phyloP scores from a whole-genome alignment of 164 flowering plant genomes.

The Dillenia suffruticosa region DNA sequence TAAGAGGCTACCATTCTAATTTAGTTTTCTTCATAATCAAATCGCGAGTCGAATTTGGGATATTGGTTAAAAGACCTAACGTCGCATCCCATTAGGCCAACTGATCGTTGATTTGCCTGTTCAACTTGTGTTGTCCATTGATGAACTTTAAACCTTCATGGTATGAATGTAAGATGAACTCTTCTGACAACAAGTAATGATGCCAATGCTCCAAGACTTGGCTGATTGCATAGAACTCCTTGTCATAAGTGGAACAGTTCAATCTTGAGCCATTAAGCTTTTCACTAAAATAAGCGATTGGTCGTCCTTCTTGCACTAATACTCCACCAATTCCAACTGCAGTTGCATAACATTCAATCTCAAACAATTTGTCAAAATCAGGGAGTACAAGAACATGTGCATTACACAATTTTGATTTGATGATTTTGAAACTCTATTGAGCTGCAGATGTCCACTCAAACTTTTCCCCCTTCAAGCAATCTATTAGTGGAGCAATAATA shows the following conservation, averaged over 20 bases:
- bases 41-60: too few relatives aligned
- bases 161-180: slow-evolving; percentile 7
- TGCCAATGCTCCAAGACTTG: background rate
- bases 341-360: slow-evolving; percentile 12
- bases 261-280: background rate
- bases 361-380: slow-evolving; percentile 6
- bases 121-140: slow-evolving; percentile 6
- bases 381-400: background rate
- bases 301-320: background rate
- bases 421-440: too few relatives aligned
- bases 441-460: too few relatives aligned
- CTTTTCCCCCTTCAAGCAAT: too few relatives aligned
- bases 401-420: too few relatives aligned
- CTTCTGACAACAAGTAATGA: background rate
- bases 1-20: too few relatives aligned
- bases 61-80: too few relatives aligned
- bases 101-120: too few relatives aligned
- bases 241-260: too few relatives aligned
- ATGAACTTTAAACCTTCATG: slow-evolving; percentile 7
- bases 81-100: too few relatives aligned
- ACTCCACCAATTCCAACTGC: background rate
- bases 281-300: background rate
- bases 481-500: background rate
- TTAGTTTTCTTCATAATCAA: too few relatives aligned
- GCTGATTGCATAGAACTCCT: background rate